These are phyloP conservation scores for Urochloa ruziziensis DNA, from an alignment of 176 grass and related monocot species.

Conservation along the genomic window DNA sequence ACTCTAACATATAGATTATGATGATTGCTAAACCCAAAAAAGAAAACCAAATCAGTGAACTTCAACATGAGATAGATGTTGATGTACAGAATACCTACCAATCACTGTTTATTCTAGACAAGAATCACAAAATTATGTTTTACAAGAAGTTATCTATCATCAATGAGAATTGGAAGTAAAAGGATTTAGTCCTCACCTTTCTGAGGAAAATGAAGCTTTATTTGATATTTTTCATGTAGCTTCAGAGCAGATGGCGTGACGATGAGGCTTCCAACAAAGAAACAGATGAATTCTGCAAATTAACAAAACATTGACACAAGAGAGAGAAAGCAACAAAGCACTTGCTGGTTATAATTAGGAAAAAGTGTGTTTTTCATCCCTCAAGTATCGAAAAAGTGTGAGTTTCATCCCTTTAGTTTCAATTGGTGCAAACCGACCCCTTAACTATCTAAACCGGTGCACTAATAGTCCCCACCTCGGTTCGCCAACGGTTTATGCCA, in stretches of 20 bases:
- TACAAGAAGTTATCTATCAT: background rate
- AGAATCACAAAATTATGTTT: background rate
- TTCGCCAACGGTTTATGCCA: too few species aligned
- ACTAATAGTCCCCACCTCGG: too few species aligned
- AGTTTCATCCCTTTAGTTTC: too few species aligned
- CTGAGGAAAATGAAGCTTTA: background rate
- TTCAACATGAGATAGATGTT: background rate
- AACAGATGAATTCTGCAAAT: background rate
- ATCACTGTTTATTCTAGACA: too few species aligned
- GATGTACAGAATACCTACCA: background rate
- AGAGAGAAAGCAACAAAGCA: background rate
- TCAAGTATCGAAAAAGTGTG: too few species aligned
- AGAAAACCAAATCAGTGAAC: too few species aligned
- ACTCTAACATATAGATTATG: background rate
- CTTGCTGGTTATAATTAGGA: background rate
- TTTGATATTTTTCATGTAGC: background rate
- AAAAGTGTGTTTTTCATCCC: too few species aligned
- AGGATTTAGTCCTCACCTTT: background rate
- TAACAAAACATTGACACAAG: background rate
- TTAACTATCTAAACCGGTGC: too few species aligned
- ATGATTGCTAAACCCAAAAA: too few species aligned
- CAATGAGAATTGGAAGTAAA: background rate
- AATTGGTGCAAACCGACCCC: too few species aligned
- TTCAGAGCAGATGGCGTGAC: background rate
- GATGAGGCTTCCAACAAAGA: background rate